Evolutionary conservation across 805 yeast genomes (phyloP), one percentile per base, ranked within the genome.

Genomic region (Metschnikowia bowlesiae): DNA sequence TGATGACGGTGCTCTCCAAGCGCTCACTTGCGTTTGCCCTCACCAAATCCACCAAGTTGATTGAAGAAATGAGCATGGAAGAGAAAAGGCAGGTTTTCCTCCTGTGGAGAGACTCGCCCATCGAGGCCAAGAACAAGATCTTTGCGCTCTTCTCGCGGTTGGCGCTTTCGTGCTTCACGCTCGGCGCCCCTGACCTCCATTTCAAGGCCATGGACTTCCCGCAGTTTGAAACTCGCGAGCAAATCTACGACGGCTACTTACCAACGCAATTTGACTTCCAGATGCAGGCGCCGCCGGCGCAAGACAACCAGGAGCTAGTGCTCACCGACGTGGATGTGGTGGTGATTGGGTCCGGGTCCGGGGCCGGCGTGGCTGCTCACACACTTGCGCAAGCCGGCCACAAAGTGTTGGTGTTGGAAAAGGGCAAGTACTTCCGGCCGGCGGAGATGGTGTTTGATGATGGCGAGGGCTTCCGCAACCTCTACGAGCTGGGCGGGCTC

Each of bases 281-380:
- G 13, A 64, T 68, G 62, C 56, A 70, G 52, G 63, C 57, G 1
- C 62, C 68, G 34, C 75, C 75, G 8, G 52, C 39, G 1, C 46
- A 56, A 10, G 63, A 67, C 8, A 62, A 62, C 13, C 44, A 54
- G 5, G 74, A 69, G 50, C 62, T 72, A 36, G 62, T 66, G 48
- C 47, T 72, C 40, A 71, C 74, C 6, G 61, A 67, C n/a, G 54
- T 71, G 31, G 82, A 79, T 51, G 80, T 65, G 3, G 62, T 75
- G 10, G 68, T 80, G 36, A 66, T 79, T 37, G 84, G 84, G 3
- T 74, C 81, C 4, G 84, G 84, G 1, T 61, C 76, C 10, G 79
- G 82, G 6, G 80, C 81, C 1, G 81, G 82, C 6, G 83, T 79
- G 0, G 76, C 69, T 0, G 83, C 81, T 4, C 71, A 72, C 43